phyloP scores from a whole-genome alignment of 2,329 filamentous ascomycete genomes.

The Fusarium clavum region DNA sequence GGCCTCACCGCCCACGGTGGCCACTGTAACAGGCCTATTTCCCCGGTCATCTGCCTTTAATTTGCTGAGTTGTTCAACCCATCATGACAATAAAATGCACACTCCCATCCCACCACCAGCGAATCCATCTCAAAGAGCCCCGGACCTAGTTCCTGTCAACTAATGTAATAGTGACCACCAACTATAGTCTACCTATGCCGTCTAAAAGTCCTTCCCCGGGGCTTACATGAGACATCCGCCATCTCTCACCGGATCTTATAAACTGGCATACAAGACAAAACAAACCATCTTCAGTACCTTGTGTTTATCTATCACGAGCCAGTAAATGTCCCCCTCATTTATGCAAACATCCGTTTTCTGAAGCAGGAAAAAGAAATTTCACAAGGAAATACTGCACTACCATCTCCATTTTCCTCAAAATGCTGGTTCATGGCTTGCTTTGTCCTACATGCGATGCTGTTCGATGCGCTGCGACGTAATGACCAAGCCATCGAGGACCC shows the following conservation, averaged over 20 bases:
- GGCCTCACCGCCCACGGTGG: slow-evolving; percentile 43
- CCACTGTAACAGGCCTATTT: slow-evolving; percentile 31
- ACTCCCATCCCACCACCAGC: slow-evolving; percentile 33
- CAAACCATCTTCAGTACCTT: slow-evolving; percentile 27
- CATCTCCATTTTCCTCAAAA: neutral
- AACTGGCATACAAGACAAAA: slow-evolving; percentile 15
- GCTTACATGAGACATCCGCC: slow-evolving; percentile 34
- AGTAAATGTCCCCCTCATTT: slow-evolving; percentile 6
- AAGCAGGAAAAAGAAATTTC: slow-evolving; percentile 18
- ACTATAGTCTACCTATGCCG: neutral
- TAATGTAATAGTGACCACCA: neutral
- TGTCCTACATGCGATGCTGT: slow-evolving; percentile 29
- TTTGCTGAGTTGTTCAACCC: slow-evolving; percentile 52
- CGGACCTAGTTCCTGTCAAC: slow-evolving; percentile 4
- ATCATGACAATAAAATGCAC: slow-evolving; percentile 26
- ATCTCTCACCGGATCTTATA: slow-evolving; percentile 9
- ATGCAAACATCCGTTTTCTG: slow-evolving; percentile 30
- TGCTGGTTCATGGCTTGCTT: slow-evolving; percentile 34
- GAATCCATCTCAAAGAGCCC: slow-evolving; percentile 18
- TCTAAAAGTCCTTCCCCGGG: slow-evolving; percentile 16
- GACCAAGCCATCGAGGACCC: slow-evolving; percentile 13
- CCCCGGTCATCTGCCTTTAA: slow-evolving; percentile 52
- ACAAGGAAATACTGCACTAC: neutral
- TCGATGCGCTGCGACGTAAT: slow-evolving; percentile 34
- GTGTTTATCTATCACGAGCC: slow-evolving; percentile 34